phyloP scores from a whole-genome alignment of 164 flowering plant species.

The Kalanchoe fedtschenkoi region DNA sequence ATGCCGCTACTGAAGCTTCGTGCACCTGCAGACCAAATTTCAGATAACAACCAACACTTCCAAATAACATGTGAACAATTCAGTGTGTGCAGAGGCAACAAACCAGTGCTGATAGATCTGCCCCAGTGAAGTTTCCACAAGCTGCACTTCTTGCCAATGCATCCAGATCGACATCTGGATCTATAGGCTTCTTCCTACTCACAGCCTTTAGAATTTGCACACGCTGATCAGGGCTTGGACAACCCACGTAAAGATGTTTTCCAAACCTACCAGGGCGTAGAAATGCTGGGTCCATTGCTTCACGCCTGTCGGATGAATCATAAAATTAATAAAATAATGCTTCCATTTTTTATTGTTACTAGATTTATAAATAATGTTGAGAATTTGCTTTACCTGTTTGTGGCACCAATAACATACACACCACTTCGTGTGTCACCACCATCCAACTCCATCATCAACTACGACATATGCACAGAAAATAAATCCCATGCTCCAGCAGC shows the following conservation, averaged over 20 bases:
- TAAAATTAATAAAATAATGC: not conserved
- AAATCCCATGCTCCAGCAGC: not conserved
- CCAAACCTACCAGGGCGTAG: conserved; percentile 94
- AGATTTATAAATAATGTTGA: not conserved
- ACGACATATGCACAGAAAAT: not conserved
- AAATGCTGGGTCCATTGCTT: conserved; percentile 71
- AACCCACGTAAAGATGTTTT: conserved; percentile 62
- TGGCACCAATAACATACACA: conserved; percentile 87
- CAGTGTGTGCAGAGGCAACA: conserved; percentile 5
- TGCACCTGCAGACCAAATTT: conserved; percentile 33
- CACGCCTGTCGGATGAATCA: conserved; percentile 36
- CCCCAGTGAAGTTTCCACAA: conserved; percentile 78
- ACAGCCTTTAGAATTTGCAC: conserved; percentile 59
- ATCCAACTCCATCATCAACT: conserved; percentile 82
- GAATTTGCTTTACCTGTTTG: conserved; percentile 48
- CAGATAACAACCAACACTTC: not conserved
- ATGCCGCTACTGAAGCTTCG: conserved; percentile 66
- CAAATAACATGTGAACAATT: not conserved
- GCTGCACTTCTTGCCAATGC: conserved; percentile 41
- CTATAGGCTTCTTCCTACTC: conserved; percentile 54
- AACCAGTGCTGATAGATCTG: conserved; percentile 79
- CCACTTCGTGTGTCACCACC: conserved; percentile 68
- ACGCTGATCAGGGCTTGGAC: conserved; percentile 66
- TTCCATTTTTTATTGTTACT: no score
- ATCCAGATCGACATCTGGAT: conserved; percentile 50